Percentiles rank a stretch among this genome's conserved stretches.
Conservation (phyloP, 257 asterid species). For the Solanum paucissectum region DNA sequence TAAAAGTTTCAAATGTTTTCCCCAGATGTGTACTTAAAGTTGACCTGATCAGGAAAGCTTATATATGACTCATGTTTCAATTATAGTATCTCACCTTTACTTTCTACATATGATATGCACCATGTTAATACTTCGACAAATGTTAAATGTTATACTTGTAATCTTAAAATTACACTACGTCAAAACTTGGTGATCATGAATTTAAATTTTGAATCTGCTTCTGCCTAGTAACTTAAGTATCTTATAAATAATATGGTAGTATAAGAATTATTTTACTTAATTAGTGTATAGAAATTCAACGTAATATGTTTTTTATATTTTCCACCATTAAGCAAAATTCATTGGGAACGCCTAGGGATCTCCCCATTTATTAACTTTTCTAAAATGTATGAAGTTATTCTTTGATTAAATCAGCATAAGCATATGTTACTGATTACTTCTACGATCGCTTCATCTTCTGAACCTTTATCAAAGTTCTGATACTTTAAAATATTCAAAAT, state of each 20-base stretch:
- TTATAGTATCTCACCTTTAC: not conserved
- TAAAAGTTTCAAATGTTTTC: too few species aligned
- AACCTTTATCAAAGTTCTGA: not conserved
- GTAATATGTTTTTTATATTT: not conserved
- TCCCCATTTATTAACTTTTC: not conserved
- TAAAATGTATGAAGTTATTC: not conserved
- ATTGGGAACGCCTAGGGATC: not conserved
- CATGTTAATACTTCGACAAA: not conserved
- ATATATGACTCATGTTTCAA: not conserved
- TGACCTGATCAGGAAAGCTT: too few species aligned
- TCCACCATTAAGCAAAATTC: not conserved
- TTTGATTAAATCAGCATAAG: not conserved
- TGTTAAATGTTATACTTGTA: not conserved
- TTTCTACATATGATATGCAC: not conserved
- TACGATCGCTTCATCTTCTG: not conserved
- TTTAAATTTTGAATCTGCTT: not conserved
- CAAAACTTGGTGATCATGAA: not conserved
- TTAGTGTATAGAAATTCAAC: not conserved
- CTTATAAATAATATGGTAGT: not conserved
- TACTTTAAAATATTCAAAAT: not conserved
- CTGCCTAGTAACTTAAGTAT: not conserved
- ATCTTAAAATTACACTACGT: not conserved
- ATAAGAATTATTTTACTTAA: not conserved
- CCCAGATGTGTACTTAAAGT: too few species aligned
- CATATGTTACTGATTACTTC: not conserved